phyloP scores from a whole-genome alignment of 2,329 filamentous ascomycete species.

The Hirsutella thompsonii region DNA sequence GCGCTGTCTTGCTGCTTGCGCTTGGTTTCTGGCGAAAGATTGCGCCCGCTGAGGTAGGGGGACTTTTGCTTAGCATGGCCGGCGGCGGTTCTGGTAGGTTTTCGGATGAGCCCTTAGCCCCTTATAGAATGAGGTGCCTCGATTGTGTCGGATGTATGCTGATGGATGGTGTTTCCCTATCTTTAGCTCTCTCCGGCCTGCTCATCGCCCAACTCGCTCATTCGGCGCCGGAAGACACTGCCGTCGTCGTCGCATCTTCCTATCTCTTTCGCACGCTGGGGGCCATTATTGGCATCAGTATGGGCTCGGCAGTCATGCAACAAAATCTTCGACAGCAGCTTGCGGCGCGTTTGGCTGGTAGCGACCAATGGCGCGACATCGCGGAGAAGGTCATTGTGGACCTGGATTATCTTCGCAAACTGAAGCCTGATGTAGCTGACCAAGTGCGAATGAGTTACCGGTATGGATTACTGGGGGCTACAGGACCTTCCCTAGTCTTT shows the following conservation, averaged over 20 bases:
- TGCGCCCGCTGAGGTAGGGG: constrained; percentile 32
- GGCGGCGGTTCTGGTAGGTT: constrained; percentile 23
- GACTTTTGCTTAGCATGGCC: constrained; percentile 35
- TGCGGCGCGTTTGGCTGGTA: constrained; percentile 35
- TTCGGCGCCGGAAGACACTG: constrained; percentile 45
- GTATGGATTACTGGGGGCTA: constrained; percentile 24
- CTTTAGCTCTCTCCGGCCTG: constrained; percentile 52
- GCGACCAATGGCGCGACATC: constrained; percentile 49
- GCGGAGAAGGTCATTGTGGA: constrained; percentile 57
- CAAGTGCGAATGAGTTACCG: constrained; percentile 58
- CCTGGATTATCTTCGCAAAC: constrained; percentile 51
- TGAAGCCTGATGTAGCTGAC: constrained; percentile 45
- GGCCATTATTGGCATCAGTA: constrained; percentile 62
- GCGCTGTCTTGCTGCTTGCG: constrained; percentile 29
- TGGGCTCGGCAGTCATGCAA: constrained; percentile 60
- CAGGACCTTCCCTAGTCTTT: constrained; percentile 24
- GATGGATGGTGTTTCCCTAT: background rate
- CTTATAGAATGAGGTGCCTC: too few relatives aligned
- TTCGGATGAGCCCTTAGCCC: background rate
- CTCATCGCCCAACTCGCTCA: constrained; percentile 63
- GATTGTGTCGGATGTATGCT: too few relatives aligned
- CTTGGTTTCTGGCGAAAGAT: constrained; percentile 1
- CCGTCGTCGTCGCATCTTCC: constrained; percentile 39
- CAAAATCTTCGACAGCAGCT: constrained; percentile 49
- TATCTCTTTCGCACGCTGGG: constrained; percentile 72